Conservation (phyloP, 2,329 filamentous ascomycete species). For the Aspergillus fumigatus region DNA sequence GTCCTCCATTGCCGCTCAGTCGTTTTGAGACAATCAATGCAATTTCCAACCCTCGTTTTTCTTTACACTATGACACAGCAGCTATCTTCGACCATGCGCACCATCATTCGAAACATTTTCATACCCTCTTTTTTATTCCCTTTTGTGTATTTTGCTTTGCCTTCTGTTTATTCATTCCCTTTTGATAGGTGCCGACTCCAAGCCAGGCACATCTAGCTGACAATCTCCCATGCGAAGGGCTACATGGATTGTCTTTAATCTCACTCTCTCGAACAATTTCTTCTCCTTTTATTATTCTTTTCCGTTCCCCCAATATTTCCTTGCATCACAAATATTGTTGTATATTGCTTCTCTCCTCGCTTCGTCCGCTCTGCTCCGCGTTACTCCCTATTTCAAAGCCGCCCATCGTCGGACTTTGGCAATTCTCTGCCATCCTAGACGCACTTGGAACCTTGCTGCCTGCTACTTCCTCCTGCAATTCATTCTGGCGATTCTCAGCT, state of each 20-base stretch:
- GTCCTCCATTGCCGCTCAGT: constrained; percentile 11
- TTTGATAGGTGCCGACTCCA: background rate
- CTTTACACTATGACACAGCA: constrained; percentile 10
- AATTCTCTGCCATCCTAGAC: background rate
- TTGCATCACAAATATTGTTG: background rate
- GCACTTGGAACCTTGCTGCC: background rate
- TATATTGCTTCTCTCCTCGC: background rate
- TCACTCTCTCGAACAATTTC: background rate
- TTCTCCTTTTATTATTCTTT: constrained; percentile 3
- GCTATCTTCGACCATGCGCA: constrained; percentile 12
- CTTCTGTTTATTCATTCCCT: background rate
- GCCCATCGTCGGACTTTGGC: background rate
- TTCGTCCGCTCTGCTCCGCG: background rate
- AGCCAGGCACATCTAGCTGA: background rate
- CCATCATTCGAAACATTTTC: constrained; percentile 11
- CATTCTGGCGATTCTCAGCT: background rate
- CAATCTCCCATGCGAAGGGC: background rate
- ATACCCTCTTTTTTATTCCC: constrained; percentile 8
- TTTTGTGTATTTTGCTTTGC: constrained; percentile 5
- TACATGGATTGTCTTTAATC: background rate
- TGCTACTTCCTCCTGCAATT: constrained; percentile 3
- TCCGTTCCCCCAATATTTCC: background rate
- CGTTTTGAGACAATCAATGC: constrained; percentile 9
- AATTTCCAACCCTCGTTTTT: constrained; percentile 2
- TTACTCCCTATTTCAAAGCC: background rate